These are phyloP conservation scores for Peronospora belbahrii DNA, from an alignment of 352 stramenopile genomes.

Conservation along the genomic window DNA sequence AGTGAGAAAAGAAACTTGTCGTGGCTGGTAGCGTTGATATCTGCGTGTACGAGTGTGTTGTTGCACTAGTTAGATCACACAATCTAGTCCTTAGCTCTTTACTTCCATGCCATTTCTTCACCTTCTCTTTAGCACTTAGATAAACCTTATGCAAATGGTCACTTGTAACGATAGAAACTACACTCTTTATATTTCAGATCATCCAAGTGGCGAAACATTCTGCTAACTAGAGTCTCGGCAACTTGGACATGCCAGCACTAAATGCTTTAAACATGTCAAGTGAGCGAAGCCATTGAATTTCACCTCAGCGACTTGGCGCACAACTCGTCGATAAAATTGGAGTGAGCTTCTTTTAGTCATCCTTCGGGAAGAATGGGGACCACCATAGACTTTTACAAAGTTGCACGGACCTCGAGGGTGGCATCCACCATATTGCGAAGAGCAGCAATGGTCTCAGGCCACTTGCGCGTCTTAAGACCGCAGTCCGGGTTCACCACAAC, in stretches of 20 bases:
- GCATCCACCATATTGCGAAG: slow-evolving; percentile 88
- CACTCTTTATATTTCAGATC: slow-evolving; percentile 25
- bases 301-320: slow-evolving; percentile 23
- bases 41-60: slow-evolving; percentile 6
- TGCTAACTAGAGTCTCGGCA: slow-evolving; percentile 34
- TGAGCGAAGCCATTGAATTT: slow-evolving; percentile 23
- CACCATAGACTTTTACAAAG: slow-evolving; percentile 27
- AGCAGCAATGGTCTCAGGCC: slow-evolving; percentile 85
- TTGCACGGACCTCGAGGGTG: slow-evolving; percentile 59
- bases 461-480: slow-evolving; percentile 90
- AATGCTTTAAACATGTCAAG: slow-evolving; percentile 22
- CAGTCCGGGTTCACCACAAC: slow-evolving; percentile 90
- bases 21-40: slow-evolving; percentile 7
- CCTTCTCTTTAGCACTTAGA: background rate
- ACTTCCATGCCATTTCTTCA: slow-evolving; percentile 19
- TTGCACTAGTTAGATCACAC: slow-evolving; percentile 13
- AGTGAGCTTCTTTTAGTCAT: slow-evolving; percentile 17
- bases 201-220: slow-evolving; percentile 32
- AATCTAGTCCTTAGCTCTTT: too few relatives aligned
- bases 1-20: background rate
- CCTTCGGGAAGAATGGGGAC: background rate
- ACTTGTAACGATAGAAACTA: slow-evolving; percentile 13
- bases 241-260: slow-evolving; percentile 23
- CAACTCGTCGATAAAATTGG: slow-evolving; percentile 19
- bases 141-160: too few relatives aligned